A percentile compares a stretch with the other conserved stretches of the same genome.
These are phyloP conservation scores for Talaromyces sp. DNA, from an alignment of 2,329 filamentous ascomycete genomes.

Conservation along the genomic window DNA sequence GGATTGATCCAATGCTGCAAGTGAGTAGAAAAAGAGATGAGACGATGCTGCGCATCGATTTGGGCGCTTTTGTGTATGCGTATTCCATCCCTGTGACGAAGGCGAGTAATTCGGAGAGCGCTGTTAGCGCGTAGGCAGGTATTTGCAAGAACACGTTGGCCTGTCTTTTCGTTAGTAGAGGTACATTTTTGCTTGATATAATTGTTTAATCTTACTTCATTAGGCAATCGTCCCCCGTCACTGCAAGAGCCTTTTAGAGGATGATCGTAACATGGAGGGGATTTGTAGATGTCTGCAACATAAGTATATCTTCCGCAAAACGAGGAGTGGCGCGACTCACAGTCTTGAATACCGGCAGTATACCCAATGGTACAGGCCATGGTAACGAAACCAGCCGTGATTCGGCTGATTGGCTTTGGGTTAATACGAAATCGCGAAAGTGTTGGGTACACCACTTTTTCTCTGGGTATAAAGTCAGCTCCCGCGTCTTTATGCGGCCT, in stretches of 20 bases:
- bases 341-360: constrained; percentile 4
- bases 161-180: not conserved
- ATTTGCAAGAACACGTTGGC: constrained; percentile 50
- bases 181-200: not conserved
- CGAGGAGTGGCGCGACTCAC: not conserved
- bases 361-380: constrained; percentile 5
- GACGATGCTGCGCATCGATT: constrained; percentile 56
- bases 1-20: constrained; percentile 8
- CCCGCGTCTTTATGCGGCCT: not conserved
- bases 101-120: constrained; percentile 55
- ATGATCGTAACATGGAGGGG: constrained; percentile 6
- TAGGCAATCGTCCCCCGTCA: not conserved
- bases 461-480: not conserved
- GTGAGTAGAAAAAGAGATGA: constrained; percentile 2
- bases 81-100: constrained; percentile 65
- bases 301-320: not conserved
- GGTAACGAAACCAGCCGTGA: not conserved
- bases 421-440: not conserved
- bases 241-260: constrained; percentile 1
- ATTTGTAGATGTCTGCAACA: not conserved
- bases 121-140: constrained; percentile 49
- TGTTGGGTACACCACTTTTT: not conserved
- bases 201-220: not conserved
- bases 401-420: constrained; percentile 1
- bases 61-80: constrained; percentile 71